These are phyloP conservation scores for Saprolegnia parasitica DNA, from an alignment of 352 stramenopile genomes.

Conservation along the genomic window DNA sequence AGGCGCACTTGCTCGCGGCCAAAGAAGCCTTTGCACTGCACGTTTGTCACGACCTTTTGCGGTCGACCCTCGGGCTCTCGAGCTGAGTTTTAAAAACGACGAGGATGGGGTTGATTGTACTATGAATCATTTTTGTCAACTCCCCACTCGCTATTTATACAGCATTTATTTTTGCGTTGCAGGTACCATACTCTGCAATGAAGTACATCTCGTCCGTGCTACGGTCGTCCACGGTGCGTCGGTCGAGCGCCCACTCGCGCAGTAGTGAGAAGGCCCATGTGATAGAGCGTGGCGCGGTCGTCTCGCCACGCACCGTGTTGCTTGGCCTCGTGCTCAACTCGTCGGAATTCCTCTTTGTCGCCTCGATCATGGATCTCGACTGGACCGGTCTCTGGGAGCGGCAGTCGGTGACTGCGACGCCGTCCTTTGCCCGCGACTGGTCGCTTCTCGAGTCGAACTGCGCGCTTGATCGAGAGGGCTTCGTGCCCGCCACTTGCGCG, in stretches of 20 bases:
- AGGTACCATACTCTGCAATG: too few species aligned
- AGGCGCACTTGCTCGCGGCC: slow-evolving; percentile 36
- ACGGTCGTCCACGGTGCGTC: too few species aligned
- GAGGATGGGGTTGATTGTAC: not conserved
- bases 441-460: not conserved
- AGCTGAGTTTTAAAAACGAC: not conserved
- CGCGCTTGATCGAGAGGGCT: not conserved
- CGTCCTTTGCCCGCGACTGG: not conserved
- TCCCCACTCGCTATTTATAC: too few species aligned
- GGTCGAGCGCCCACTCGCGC: too few species aligned
- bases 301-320: not conserved
- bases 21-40: slow-evolving; percentile 36
- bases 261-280: not conserved
- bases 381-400: not conserved
- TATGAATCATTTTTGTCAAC: too few species aligned
- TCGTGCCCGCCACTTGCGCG: not conserved
- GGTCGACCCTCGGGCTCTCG: slow-evolving; percentile 4
- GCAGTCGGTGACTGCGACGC: not conserved
- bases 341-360: not conserved
- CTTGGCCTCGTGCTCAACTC: not conserved
- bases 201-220: too few species aligned
- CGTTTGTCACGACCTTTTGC: not conserved
- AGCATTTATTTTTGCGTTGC: too few species aligned
- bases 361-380: not conserved
- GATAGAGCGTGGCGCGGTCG: not conserved